phyloP scores from a whole-genome alignment of 1,284 basidiomycete species.

The Ganoderma resinaceum region DNA sequence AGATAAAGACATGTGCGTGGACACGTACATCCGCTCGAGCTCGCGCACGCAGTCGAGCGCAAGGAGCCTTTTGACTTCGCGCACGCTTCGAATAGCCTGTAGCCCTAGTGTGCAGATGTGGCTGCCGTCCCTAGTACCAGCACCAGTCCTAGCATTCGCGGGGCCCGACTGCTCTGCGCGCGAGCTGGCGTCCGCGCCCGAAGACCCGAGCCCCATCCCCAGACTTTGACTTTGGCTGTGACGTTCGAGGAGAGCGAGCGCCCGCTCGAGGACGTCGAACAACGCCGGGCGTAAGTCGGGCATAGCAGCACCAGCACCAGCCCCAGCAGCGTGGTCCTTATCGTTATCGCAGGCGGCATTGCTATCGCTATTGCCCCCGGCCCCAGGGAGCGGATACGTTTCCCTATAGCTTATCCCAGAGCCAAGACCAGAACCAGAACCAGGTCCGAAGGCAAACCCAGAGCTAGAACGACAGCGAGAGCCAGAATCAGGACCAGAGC shows the following conservation, averaged over 20 bases:
- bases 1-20: neutral
- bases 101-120: neutral
- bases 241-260: slow-evolving; percentile 20
- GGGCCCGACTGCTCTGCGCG: neutral
- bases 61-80: slow-evolving; percentile 31
- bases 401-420: neutral
- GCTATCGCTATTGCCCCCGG: neutral
- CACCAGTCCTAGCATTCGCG: too few species aligned
- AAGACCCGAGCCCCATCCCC: slow-evolving; percentile 1
- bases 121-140: neutral
- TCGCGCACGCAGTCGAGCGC: slow-evolving; percentile 36
- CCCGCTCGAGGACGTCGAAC: slow-evolving; percentile 26
- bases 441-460: neutral
- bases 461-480: neutral
- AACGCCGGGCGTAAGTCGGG: slow-evolving; percentile 35
- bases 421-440: neutral
- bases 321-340: neutral
- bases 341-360: neutral
- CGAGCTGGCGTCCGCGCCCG: neutral
- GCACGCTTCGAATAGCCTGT: slow-evolving; percentile 10
- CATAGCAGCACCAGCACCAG: neutral
- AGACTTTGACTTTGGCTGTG: neutral
- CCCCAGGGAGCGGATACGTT: neutral
- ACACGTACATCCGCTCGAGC: slow-evolving; percentile 31
- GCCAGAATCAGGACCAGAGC: slow-evolving; percentile 2